Percentiles rank a stretch among this genome's conserved stretches.
These are phyloP conservation scores for Corrigiola litoralis DNA, from an alignment of 179 eudicot genomes.

Conservation along the genomic window DNA sequence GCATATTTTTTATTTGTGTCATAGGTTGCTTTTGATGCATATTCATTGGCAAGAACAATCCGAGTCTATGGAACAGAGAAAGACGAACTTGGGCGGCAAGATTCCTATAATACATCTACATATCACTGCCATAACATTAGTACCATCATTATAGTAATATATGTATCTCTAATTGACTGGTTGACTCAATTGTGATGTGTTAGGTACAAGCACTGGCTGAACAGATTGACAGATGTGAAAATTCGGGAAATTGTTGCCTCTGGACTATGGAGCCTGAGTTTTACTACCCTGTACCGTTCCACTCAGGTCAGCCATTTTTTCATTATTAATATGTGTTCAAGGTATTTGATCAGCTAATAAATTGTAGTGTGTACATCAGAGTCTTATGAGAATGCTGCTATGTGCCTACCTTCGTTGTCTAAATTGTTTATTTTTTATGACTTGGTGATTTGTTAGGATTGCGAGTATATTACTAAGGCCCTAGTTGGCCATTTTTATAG, in stretches of 20 bases:
- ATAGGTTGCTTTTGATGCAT: slow-evolving; percentile 47
- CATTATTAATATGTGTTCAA: not conserved
- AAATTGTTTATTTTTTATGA: too few species aligned
- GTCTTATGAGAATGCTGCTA: too few species aligned
- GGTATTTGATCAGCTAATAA: not conserved
- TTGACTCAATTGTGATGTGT: not conserved
- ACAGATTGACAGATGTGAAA: slow-evolving; percentile 33
- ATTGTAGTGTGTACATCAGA: too few species aligned
- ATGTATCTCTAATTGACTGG: not conserved
- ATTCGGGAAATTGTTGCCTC: slow-evolving; percentile 45
- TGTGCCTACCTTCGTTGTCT: too few species aligned
- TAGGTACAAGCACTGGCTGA: slow-evolving; percentile 45
- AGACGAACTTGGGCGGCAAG: slow-evolving; percentile 41
- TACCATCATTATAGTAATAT: not conserved
- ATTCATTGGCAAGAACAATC: slow-evolving; percentile 39
- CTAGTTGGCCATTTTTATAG: too few species aligned
- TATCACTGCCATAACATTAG: not conserved
- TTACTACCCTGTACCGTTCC: slow-evolving; percentile 39
- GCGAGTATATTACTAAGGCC: too few species aligned
- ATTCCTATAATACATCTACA: not conserved
- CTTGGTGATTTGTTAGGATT: too few species aligned
- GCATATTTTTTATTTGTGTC: not conserved
- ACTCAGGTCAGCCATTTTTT: slow-evolving; percentile 38
- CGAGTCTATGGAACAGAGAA: slow-evolving; percentile 48
- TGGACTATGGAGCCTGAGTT: slow-evolving; percentile 56